Conservation (phyloP, 306 rosid genomes). For the Neltuma alba region DNA sequence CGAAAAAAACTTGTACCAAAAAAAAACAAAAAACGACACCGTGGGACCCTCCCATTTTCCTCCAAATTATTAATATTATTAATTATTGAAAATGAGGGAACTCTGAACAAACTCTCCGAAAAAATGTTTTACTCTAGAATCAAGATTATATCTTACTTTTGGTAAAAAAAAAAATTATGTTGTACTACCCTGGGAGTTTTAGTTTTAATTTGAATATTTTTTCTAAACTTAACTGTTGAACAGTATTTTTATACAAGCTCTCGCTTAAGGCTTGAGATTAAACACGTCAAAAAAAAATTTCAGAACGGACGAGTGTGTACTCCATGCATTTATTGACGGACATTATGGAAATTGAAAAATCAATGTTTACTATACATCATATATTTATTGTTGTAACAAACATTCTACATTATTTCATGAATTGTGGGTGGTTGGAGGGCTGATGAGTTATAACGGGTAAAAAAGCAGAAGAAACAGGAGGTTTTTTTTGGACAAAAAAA, state of each 20-base stretch:
- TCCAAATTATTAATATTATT: too few species aligned
- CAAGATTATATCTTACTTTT: too few species aligned
- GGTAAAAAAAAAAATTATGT: too few species aligned
- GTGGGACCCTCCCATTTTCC: not conserved
- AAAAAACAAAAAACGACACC: not conserved
- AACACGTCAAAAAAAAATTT: not conserved
- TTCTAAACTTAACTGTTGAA: not conserved
- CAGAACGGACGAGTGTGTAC: not conserved
- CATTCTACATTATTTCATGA: slow-evolving; percentile 4
- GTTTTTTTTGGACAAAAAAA: too few species aligned
- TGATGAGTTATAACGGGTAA: not conserved
- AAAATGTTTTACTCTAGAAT: not conserved
- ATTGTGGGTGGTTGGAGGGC: not conserved
- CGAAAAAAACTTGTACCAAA: too few species aligned
- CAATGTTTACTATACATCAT: not conserved
- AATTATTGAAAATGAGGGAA: not conserved
- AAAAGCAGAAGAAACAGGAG: not conserved
- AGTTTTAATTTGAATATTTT: not conserved
- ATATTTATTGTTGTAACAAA: not conserved
- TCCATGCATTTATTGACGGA: not conserved
- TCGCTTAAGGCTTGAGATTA: not conserved
- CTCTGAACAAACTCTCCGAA: not conserved
- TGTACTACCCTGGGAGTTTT: not conserved
- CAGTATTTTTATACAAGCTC: not conserved
- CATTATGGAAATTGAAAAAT: not conserved